Base-by-base conservation (phyloP, 345 rosid species). In the Populus simonii region DNA sequence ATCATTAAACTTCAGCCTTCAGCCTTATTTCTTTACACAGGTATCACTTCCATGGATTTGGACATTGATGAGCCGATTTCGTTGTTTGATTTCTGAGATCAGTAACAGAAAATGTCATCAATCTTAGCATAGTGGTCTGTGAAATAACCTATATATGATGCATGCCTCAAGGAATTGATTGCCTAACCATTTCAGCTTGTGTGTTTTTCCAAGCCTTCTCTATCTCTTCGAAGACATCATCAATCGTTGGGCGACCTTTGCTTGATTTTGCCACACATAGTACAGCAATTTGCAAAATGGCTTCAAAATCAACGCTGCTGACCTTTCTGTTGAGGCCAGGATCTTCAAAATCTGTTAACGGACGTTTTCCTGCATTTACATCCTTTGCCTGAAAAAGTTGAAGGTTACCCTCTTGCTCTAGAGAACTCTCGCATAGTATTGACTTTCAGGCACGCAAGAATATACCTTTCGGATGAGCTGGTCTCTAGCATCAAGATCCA, bases 401-500 rank as follows among this genome's bases (percentile, higher is more conserved):
- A 47, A 47, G 53, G 51, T 47, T 47, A 47, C 17, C 51, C 51
- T 47, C 18, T 13, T 4, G 15, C 51, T 47, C 51, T 13, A 15
- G 51, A 47, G 18, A 47, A 12, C 17, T 47, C 51, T 47, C 17
- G 51, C 51, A 15, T 47, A 4, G 51, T 3, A 47, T 47, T 45
- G 51, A 15, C 51, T 47, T 47, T 13, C 51, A 13, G 51, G 51
- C 51, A 47, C 18, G 33, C 17, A 25, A 51, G 29, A 9, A 67
- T 33, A 4, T 85, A 91, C 91, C 88, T 89, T 91, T 76, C 90
- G 76, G n/a, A 90, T 87, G 65, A 91, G 89, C 80, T 88, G 92
- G 68, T 89, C 91, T 76, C 92, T 83, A 74, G 90, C 89, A 68
- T 86, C 85, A 43, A 91, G 87, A 79, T 89, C 91, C 47, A 91